phyloP scores from a whole-genome alignment of 2,329 filamentous ascomycete species.

The Pseudopyrenochaeta lycopersici region DNA sequence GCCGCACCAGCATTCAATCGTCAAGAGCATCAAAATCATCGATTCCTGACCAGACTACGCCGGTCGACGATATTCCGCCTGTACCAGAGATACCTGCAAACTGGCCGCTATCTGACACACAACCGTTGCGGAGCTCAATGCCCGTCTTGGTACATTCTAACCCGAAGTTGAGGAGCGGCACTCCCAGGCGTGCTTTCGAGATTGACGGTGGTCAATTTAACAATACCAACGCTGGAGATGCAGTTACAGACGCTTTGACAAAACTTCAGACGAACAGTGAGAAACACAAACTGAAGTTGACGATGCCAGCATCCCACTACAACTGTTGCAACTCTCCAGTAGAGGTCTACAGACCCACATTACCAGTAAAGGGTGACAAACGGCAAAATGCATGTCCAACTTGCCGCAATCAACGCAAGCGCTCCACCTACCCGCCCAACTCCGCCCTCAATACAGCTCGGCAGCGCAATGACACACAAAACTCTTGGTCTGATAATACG shows the following conservation, averaged over 20 bases:
- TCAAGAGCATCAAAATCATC: constrained; percentile 21
- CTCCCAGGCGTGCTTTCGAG: constrained; percentile 19
- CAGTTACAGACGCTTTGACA: constrained; percentile 27
- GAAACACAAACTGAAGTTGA: constrained; percentile 9
- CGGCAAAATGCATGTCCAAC: background rate
- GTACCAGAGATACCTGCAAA: constrained; percentile 35
- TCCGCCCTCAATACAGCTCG: constrained; percentile 1
- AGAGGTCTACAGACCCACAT: background rate
- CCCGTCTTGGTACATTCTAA: constrained; percentile 23
- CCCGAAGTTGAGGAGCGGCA: constrained; percentile 10
- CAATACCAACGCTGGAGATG: constrained; percentile 23
- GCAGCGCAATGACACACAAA: constrained; percentile 1
- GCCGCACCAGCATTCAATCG: constrained; percentile 18
- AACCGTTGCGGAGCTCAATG: constrained; percentile 17
- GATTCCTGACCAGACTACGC: constrained; percentile 25
- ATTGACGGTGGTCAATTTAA: constrained; percentile 27
- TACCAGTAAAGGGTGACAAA: background rate
- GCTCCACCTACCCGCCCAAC: constrained; percentile 10
- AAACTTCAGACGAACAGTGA: constrained; percentile 30
- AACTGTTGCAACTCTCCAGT: constrained; percentile 1
- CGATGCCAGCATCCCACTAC: constrained; percentile 8
- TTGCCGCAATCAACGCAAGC: constrained; percentile 2
- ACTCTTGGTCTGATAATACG: background rate
- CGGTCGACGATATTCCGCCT: constrained; percentile 29
- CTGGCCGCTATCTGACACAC: constrained; percentile 35